Conservation (phyloP, 1,284 basidiomycete genomes). For the Apiotrichum akiyoshidainum region DNA sequence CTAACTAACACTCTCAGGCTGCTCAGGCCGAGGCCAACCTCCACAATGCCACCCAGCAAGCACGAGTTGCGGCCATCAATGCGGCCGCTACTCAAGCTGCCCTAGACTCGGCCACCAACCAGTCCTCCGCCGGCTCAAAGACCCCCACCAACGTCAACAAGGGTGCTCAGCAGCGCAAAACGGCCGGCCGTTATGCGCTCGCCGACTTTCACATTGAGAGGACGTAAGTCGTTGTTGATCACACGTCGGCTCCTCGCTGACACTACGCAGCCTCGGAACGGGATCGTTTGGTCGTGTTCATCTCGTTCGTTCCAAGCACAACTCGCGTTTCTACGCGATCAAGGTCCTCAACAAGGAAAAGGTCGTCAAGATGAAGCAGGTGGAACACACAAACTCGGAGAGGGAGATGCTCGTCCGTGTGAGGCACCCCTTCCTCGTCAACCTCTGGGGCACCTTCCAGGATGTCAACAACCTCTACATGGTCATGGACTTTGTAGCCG, state of each 20-base stretch:
- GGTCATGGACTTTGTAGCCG: constrained; percentile 99
- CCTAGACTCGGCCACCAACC: constrained; percentile 32
- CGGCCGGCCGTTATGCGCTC: constrained; percentile 54
- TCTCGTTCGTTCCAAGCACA: constrained; percentile 86
- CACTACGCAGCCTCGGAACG: constrained; percentile 62
- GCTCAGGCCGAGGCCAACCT: constrained; percentile 49
- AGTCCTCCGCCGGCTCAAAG: constrained; percentile 21
- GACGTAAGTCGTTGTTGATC: constrained; percentile 39
- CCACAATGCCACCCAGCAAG: constrained; percentile 50
- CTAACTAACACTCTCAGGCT: constrained; percentile 30
- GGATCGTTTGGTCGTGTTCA: constrained; percentile 95
- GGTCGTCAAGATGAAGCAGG: constrained; percentile 92
- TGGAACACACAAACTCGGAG: constrained; percentile 97
- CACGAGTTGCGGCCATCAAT: constrained; percentile 51
- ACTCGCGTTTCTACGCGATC: constrained; percentile 88
- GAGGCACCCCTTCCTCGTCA: constrained; percentile 94
- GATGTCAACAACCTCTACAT: constrained; percentile 93
- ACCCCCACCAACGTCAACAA: constrained; percentile 21
- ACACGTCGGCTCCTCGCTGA: not conserved
- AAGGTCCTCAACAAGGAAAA: constrained; percentile 93
- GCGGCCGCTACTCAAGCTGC: constrained; percentile 50
- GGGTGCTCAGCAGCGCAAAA: constrained; percentile 48
- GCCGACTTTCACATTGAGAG: constrained; percentile 55
- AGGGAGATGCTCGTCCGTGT: constrained; percentile 83
- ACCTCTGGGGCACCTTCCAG: constrained; percentile 97